Evolutionary conservation across 345 rosid species (phyloP).

Genomic region (Syzygium aromaticum): DNA sequence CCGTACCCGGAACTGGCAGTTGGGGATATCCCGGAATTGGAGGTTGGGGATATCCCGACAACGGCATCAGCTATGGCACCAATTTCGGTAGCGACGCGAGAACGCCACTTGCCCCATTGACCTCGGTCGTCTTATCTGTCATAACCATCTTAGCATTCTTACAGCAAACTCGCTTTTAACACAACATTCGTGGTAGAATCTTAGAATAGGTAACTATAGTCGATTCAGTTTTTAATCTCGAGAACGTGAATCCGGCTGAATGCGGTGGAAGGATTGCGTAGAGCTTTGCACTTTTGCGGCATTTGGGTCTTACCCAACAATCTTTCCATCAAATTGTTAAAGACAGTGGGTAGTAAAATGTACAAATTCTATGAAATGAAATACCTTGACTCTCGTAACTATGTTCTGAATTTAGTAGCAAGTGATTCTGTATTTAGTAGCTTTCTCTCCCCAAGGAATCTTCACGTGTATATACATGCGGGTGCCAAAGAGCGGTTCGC

Average conservation of each 20-base stretch:
- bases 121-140: background rate
- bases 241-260: background rate
- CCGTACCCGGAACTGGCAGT: background rate
- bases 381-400: background rate
- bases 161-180: background rate
- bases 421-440: background rate
- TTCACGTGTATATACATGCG: background rate
- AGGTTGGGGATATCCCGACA: background rate
- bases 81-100: background rate
- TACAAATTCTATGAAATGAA: background rate
- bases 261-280: background rate
- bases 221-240: background rate
- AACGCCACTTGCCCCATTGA: background rate
- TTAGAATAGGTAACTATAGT: background rate
- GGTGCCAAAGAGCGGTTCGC: background rate
- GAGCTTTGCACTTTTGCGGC: background rate
- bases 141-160: background rate
- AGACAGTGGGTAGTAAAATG: background rate
- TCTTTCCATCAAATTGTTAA: background rate
- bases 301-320: background rate
- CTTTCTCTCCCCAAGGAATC: background rate
- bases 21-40: background rate
- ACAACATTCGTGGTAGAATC: background rate
- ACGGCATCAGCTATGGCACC: background rate
- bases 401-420: no score